A percentile compares a stretch with the other conserved stretches of the same genome.
phyloP scores from a whole-genome alignment of 1,284 basidiomycete species.

The Papiliotrema laurentii region DNA sequence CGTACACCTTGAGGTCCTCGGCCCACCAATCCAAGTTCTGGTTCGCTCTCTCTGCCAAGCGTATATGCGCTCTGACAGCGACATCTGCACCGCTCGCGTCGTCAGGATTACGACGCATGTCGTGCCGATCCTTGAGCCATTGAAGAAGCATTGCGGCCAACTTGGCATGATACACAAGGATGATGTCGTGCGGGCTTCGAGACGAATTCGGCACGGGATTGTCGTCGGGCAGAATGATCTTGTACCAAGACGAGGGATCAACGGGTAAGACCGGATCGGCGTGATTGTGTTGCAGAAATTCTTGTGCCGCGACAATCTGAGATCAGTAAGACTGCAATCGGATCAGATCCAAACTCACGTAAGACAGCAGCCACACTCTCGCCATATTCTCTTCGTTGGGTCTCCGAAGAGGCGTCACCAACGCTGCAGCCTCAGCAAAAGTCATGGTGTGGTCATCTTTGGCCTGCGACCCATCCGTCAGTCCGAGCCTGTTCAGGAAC shows the following conservation, averaged over 20 bases:
- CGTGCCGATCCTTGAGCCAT: constrained; percentile 20
- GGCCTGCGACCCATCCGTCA: neutral
- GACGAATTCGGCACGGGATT: constrained; percentile 18
- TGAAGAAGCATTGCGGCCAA: constrained; percentile 30
- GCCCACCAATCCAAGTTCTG: constrained; percentile 28
- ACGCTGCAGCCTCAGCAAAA: constrained; percentile 26
- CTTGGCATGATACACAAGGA: constrained; percentile 35
- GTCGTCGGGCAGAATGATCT: constrained; percentile 9
- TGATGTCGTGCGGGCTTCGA: constrained; percentile 22
- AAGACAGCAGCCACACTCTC: constrained; percentile 40
- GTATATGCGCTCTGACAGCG: constrained; percentile 5
- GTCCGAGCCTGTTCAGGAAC: too few species aligned
- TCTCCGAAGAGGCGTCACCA: constrained; percentile 33
- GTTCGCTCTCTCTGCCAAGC: constrained; percentile 21
- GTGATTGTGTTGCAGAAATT: constrained; percentile 4
- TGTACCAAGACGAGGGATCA: constrained; percentile 1
- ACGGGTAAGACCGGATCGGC: neutral
- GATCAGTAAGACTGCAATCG: neutral
- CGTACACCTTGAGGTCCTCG: constrained; percentile 17
- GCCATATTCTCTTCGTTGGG: constrained; percentile 33
- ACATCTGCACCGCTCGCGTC: neutral
- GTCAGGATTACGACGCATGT: neutral
- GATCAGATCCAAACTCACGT: constrained; percentile 18
- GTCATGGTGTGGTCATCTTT: constrained; percentile 5
- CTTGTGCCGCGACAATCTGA: constrained; percentile 33